These are phyloP conservation scores for Colletotrichum tanaceti DNA, from an alignment of 2,329 filamentous ascomycete species.

Conservation along the genomic window DNA sequence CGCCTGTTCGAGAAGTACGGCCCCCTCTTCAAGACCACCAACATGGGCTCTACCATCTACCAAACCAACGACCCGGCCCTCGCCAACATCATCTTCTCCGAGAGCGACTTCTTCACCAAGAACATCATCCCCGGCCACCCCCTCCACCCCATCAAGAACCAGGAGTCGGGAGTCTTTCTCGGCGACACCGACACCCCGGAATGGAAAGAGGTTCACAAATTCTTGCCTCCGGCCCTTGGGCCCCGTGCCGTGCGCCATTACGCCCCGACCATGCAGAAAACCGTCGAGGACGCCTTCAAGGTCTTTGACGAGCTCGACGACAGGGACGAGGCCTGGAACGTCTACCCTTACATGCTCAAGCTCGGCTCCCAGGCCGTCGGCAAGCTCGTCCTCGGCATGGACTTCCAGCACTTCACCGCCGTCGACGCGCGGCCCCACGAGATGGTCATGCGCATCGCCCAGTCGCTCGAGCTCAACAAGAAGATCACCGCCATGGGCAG, in stretches of 20 bases:
- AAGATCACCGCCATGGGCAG: constrained; percentile 64
- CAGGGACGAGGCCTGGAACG: constrained; percentile 59
- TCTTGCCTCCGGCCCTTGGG: constrained; percentile 67
- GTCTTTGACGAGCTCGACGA: constrained; percentile 64
- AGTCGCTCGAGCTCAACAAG: constrained; percentile 67
- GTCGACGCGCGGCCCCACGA: constrained; percentile 61
- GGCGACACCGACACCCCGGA: constrained; percentile 63
- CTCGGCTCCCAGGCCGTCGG: constrained; percentile 59
- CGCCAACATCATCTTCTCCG: constrained; percentile 58
- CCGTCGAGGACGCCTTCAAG: constrained; percentile 61
- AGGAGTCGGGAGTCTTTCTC: constrained; percentile 57
- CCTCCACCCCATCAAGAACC: constrained; percentile 56
- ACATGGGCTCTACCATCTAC: constrained; percentile 62
- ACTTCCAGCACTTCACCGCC: constrained; percentile 58
- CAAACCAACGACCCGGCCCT: constrained; percentile 63
- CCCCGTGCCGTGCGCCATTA: constrained; percentile 72
- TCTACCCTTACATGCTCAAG: constrained; percentile 63
- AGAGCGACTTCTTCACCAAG: constrained; percentile 66
- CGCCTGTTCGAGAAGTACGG: constrained; percentile 65
- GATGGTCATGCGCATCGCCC: constrained; percentile 63
- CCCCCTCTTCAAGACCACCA: constrained; percentile 62
- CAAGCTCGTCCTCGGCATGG: constrained; percentile 58
- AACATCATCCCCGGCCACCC: constrained; percentile 63
- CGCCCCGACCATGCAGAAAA: constrained; percentile 67
- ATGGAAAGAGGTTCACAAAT: constrained; percentile 68